Evolutionary conservation across 1,139 yeast species (phyloP), one percentile per base, ranked within the genome.

Genomic region (Debaryomycetaceae sp.): DNA sequence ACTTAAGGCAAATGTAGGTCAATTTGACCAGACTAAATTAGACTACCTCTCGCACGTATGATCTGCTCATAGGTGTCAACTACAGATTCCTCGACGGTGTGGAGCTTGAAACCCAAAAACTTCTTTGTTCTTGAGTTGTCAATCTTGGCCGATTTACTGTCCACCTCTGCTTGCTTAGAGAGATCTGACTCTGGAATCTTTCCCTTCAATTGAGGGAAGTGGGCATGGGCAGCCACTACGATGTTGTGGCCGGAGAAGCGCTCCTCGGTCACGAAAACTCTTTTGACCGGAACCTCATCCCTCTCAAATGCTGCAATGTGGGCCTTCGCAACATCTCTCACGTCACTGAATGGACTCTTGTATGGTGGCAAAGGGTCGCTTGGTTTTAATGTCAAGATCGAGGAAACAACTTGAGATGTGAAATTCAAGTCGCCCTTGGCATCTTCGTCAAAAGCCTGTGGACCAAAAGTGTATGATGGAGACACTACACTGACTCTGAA

Each of bases 401-500:
- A 38, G 23, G 38, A 39, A 11, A 57, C 33, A 8, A 56, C 39
- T 24, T 47, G 51, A 23, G 56, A 52, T 24, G 59, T 51, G 6
- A 50, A 41, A 41, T 54, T 54, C 47, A 55, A 48, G 8, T 51
- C 46, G 6, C 47, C 59, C 42, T 50, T 51, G 40, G 61, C 62
- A 36, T 66, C 62, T 23, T 55, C 56, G 42, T 58, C 65, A 43
- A 60, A 65, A 0, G 72, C 64, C 51, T 70, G 76, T 0, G 76
- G 76, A 1, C 76, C 77, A 49, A 71, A 70, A 23, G 76, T 77
- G 46, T 60, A 73, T 6, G 67, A 69, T n/a, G 83, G 83, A 43
- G 67, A 66, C 9, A 79, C 68, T 1, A 67, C 63, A 5, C 71
- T 58, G 40, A 76, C 51, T 2, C 58, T 57, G 49, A 78, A 80